phyloP scores from a whole-genome alignment of 805 yeast genomes.

The Pichia californica region DNA sequence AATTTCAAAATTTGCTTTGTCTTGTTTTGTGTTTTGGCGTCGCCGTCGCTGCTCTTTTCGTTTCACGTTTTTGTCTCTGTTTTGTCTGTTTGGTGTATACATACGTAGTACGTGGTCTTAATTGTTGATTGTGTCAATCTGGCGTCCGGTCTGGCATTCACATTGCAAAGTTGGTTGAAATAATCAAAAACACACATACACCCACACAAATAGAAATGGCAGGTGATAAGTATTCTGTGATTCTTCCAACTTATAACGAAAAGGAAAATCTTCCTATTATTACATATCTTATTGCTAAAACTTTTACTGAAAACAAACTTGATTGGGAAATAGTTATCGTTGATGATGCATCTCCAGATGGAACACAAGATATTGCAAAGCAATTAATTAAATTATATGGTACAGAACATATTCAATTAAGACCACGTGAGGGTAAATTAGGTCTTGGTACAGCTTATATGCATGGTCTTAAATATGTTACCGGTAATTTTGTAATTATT shows the following conservation, averaged over 20 bases:
- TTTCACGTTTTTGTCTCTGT: too few species aligned
- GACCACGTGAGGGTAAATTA: constrained; percentile 70
- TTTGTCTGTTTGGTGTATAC: too few species aligned
- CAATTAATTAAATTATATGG: constrained; percentile 55
- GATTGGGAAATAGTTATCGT: constrained; percentile 76
- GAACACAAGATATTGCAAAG: constrained; percentile 68
- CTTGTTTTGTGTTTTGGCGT: too few species aligned
- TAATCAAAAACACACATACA: too few species aligned
- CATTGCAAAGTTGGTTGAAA: too few species aligned
- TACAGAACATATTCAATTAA: constrained; percentile 50
- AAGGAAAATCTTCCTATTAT: constrained; percentile 62
- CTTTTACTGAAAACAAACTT: constrained; percentile 48
- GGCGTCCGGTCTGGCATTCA: too few species aligned
- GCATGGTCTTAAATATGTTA: constrained; percentile 64
- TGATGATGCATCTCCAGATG: constrained; percentile 77
- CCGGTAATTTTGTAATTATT: constrained; percentile 69
- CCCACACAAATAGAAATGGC: constrained; percentile 13
- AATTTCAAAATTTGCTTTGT: too few species aligned
- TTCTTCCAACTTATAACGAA: constrained; percentile 75
- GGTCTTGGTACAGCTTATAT: constrained; percentile 80
- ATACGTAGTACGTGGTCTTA: too few species aligned
- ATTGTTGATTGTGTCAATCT: too few species aligned
- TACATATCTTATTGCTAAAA: constrained; percentile 61
- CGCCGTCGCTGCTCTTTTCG: too few species aligned
- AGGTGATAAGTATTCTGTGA: constrained; percentile 58